Conservation (phyloP, 352 stramenopile species). For the Pythium rishiriense region DNA sequence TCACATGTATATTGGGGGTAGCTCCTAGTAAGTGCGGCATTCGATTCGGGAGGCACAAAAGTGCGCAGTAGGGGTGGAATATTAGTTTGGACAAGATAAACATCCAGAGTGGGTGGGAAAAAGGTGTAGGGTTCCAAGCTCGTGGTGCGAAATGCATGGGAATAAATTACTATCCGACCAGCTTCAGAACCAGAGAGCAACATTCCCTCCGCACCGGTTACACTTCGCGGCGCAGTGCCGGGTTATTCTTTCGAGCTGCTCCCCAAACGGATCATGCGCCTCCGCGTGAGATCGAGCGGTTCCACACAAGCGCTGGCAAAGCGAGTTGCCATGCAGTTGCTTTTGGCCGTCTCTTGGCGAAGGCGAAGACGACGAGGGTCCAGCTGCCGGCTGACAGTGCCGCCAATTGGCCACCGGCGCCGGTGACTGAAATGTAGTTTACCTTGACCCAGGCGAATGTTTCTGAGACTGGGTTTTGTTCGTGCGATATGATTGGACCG, state of each 20-base stretch:
- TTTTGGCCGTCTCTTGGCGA: not conserved
- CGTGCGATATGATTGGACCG: conserved; percentile 17
- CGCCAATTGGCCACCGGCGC: conserved; percentile 8
- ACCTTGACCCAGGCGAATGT: not conserved
- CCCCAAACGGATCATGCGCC: not conserved
- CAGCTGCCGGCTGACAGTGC: conserved; percentile 2
- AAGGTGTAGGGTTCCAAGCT: conserved; percentile 8
- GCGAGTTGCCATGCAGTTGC: not conserved
- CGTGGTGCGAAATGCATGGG: not conserved
- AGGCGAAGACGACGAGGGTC: conserved; percentile 2
- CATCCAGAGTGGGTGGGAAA: conserved; percentile 13
- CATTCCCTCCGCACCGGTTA: not conserved
- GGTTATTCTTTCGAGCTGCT: not conserved
- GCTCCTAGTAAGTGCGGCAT: not conserved
- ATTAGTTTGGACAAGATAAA: not conserved
- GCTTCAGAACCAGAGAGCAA: not conserved
- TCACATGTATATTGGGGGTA: not conserved
- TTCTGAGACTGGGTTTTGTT: conserved; percentile 24
- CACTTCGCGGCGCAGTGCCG: not conserved
- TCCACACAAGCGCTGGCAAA: too few species aligned
- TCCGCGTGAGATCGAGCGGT: too few species aligned
- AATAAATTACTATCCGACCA: conserved; percentile 1
- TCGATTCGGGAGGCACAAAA: not conserved
- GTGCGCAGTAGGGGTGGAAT: not conserved
- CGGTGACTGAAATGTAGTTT: conserved; percentile 13